Base-by-base conservation (phyloP, 1,139 yeast species). In the Yamadazyma triangularis region DNA sequence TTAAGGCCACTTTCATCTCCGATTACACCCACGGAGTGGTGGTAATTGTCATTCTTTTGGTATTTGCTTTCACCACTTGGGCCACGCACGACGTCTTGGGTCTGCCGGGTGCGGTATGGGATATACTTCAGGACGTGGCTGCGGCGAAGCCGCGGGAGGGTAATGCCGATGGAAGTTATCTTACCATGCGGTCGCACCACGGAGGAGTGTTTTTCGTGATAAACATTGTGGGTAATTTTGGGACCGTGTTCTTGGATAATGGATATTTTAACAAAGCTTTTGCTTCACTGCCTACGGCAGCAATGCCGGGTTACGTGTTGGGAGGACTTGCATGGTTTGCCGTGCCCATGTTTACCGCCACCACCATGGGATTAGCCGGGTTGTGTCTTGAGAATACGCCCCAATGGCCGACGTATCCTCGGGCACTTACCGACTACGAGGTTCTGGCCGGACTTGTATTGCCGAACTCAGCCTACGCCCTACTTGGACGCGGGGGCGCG, bases 291-390 rank as follows among this genome's bases (percentile, higher is more conserved):
- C 93, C 95, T 12, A 82, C 77, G 3, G 79, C 93, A 23, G 86
- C 94, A 19, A 66, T 87, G 47, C 91, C 93, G n/a, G 96, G 95
- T 12, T 87, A 88, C 54, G 78, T 86, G 21, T 59, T 85, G 43
- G 96, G 96, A 35, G 95, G 95, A n/a, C 55, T 87, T 32, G 80
- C 91, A 0, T 88, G 96, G 96, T 82, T 85, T 52, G 91, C 94
- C 8, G 79, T 87, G 41, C 96, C 96, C 23, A 81, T 81, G 64
- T 70, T 84, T 33, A 71, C 79, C 27, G 83, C 95, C 12, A 80
- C 93, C 7, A 82, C 94, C 9, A 68, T 86, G 81, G 96, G 96
- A 9, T 65, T 87, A 23, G 84, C 88, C 19, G 85, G 86, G 28
- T 61, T 84, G 41, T 79, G 86, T 13, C 66, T 86, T 35, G 89